Percentiles rank a stretch among this genome's conserved stretches.
Conservation (phyloP, 2,329 filamentous ascomycete species). For the Dothideomycetes sp. region DNA sequence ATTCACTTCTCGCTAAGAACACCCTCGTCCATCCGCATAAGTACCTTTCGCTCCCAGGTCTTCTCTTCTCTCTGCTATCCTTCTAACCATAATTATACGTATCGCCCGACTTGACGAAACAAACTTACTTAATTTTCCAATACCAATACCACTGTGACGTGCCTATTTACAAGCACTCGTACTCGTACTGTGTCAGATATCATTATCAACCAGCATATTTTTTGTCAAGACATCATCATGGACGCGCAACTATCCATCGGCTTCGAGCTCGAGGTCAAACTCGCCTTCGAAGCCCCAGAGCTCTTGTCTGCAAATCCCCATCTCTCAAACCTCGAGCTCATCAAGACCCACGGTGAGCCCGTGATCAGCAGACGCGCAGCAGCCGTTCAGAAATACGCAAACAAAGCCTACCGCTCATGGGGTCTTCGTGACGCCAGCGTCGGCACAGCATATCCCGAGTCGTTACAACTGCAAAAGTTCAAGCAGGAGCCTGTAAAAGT, state of each 20-base stretch:
- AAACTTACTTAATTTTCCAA: too few species aligned
- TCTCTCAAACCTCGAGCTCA: background rate
- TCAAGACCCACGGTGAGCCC: conserved; percentile 4
- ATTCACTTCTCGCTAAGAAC: too few species aligned
- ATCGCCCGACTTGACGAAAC: too few species aligned
- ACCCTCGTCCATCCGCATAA: too few species aligned
- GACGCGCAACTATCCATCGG: conserved; percentile 8
- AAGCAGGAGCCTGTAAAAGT: background rate
- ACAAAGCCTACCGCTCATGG: background rate
- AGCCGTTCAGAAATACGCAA: background rate
- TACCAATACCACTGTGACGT: too few species aligned
- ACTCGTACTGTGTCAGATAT: background rate
- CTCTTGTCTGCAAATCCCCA: conserved; percentile 2
- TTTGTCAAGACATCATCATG: background rate
- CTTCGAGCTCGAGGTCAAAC: conserved; percentile 9
- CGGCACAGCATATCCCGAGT: background rate
- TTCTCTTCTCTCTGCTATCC: too few species aligned
- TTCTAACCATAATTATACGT: too few species aligned
- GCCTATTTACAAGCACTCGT: background rate
- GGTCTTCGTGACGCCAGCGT: background rate
- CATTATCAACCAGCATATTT: background rate
- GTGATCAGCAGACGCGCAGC: background rate
- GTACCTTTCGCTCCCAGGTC: too few species aligned
- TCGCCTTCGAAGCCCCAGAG: conserved; percentile 7
- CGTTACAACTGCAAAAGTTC: background rate